Base-by-base conservation (phyloP, 352 stramenopile genomes). In the Phytophthora colocasiae region DNA sequence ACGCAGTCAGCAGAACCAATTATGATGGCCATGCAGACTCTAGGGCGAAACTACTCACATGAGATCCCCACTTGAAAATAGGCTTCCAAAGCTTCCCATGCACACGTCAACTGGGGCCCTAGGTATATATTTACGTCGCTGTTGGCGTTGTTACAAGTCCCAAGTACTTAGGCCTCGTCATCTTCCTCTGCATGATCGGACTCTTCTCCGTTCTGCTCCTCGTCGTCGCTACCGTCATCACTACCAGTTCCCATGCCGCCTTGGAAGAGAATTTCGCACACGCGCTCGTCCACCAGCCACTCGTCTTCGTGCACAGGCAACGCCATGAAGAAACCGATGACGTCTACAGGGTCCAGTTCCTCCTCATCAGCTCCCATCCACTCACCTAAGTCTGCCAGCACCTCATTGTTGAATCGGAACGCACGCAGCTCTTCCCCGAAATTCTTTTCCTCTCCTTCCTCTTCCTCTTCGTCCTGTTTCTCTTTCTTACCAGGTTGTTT, bases 231-330 rank as follows among this genome's bases (percentile, higher is more conserved):
- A 2, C 51, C 54, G 19, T 70, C 77, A 24, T 80, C 71, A 26
- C 73, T 76, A 12, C 71, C 63, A 44, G 27, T 70, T 45, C 67
- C 81, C 40, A 67, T 73, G 6, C 63, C 69, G 3, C 69, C 53
- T 55, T 71, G 76, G 59, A 93, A 93, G 4, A 93, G 71, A 41
- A 91, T 91, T 66, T 90, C 75, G 22, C 82, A 90, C 53, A 94
- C 75, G 46, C 85, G 85, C 29, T 94, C 83, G 64, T 94, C 85
- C 11, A 94, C 55, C 17, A 81, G 75, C 85, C 85, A 94, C 61
- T 94, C 85, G 56, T 92, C 85, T 53, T 94, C 85, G 46, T 80
- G 76, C 34, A 89, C 70, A 10, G 85, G 85, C 48, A 91, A 54
- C 49, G 81, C 82, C 36, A 91, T 59, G 59, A 92, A 90, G 54